A percentile compares a stretch with the other conserved stretches of the same genome.
Conservation (phyloP, 2,329 filamentous ascomycete species). For the Fusarium sublunatum region DNA sequence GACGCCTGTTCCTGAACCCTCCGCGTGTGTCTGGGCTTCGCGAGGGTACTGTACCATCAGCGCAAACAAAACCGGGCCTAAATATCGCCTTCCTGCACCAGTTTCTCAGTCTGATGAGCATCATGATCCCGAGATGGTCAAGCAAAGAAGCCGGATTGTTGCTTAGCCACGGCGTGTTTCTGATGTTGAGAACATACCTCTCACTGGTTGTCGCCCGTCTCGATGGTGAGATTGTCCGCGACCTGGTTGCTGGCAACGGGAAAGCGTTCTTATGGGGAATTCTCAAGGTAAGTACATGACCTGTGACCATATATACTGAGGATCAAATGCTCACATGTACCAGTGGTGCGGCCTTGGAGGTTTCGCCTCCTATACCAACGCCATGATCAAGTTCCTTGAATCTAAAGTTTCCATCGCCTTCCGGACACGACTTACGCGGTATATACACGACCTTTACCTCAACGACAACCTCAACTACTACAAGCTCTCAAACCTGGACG, state of each 20-base stretch:
- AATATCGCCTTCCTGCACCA: slow-evolving; percentile 97
- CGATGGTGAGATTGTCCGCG: slow-evolving; percentile 95
- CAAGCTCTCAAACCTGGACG: slow-evolving; percentile 91
- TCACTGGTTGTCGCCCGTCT: slow-evolving; percentile 92
- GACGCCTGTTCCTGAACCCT: slow-evolving; percentile 90
- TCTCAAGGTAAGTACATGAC: slow-evolving; percentile 67
- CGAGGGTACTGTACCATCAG: slow-evolving; percentile 81
- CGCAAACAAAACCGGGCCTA: slow-evolving; percentile 91
- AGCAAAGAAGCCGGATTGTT: slow-evolving; percentile 95
- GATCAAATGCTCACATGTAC: slow-evolving; percentile 11
- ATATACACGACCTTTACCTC: slow-evolving; percentile 96
- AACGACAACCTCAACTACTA: slow-evolving; percentile 97
- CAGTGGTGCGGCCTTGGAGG: slow-evolving; percentile 93
- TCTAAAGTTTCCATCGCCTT: slow-evolving; percentile 99
- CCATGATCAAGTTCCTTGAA: slow-evolving; percentile 98
- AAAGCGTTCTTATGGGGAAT: slow-evolving; percentile 89
- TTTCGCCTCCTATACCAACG: slow-evolving; percentile 95
- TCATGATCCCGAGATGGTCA: slow-evolving; percentile 95
- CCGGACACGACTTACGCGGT: slow-evolving; percentile 90
- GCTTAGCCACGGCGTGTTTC: slow-evolving; percentile 86
- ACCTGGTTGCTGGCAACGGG: slow-evolving; percentile 94
- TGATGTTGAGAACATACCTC: slow-evolving; percentile 92
- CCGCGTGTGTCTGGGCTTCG: slow-evolving; percentile 82
- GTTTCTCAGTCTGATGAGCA: slow-evolving; percentile 94
- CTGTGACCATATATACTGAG: not conserved